A percentile compares a stretch with the other conserved stretches of the same genome.
Evolutionary conservation across 192 early-diverging fungal genomes (phyloP).

Genomic region (Backusella tuberculispora): DNA sequence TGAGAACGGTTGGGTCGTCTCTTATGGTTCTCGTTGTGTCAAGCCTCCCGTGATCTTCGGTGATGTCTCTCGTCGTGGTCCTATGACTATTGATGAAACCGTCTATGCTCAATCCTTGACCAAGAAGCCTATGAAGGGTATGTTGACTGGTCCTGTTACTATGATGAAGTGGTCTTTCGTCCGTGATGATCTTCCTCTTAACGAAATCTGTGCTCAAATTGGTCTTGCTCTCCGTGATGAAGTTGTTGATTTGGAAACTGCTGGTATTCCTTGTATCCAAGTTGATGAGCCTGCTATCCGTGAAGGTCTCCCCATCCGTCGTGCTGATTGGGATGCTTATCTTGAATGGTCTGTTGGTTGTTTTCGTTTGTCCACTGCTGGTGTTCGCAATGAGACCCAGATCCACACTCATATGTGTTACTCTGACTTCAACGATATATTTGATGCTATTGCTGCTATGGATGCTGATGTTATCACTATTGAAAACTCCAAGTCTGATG

Average conservation of each 20-base stretch:
- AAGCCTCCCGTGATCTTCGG: constrained; percentile 98
- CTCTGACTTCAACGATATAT: constrained; percentile 99
- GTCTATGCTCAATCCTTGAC: constrained; percentile 90
- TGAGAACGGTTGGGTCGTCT: constrained; percentile 96
- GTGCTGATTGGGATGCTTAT: constrained; percentile 85
- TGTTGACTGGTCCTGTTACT: constrained; percentile 98
- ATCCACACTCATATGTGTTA: constrained; percentile 99
- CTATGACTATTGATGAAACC: constrained; percentile 92
- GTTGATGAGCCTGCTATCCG: constrained; percentile 99
- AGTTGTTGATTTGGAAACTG: constrained; percentile 90
- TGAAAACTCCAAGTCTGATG: constrained; percentile 97
- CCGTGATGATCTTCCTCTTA: constrained; percentile 93
- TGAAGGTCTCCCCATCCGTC: constrained; percentile 94
- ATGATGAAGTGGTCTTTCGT: constrained; percentile 99
- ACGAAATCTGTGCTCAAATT: constrained; percentile 83
- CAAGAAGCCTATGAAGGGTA: constrained; percentile 94
- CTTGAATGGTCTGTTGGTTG: constrained; percentile 94
- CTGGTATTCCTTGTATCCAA: constrained; percentile 93
- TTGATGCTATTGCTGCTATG: constrained; percentile 87
- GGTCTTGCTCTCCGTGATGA: constrained; percentile 96
- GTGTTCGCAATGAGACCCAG: constrained; percentile 86
- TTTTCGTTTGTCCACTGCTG: constrained; percentile 89
- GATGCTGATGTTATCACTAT: constrained; percentile 98
- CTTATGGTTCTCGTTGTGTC: constrained; percentile 95
- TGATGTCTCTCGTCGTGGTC: constrained; percentile 86